These are phyloP conservation scores for Desmodesmus armatus DNA, from an alignment of 139 green algal genomes.

Conservation along the genomic window DNA sequence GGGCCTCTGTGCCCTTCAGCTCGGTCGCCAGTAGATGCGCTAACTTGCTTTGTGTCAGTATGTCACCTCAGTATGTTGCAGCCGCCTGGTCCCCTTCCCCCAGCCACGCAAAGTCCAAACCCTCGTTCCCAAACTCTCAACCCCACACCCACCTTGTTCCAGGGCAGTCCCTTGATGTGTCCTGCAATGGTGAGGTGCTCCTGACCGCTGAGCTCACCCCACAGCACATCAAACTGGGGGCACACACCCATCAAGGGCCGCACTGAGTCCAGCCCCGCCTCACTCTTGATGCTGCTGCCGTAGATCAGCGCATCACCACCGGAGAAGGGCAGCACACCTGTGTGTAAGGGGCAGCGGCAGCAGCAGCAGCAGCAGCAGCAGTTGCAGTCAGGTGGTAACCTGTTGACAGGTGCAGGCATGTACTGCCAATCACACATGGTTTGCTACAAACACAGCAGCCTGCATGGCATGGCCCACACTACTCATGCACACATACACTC, in stretches of 20 bases:
- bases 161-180: constrained; percentile 80
- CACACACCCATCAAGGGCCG: constrained; percentile 89
- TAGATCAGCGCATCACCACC: constrained; percentile 87
- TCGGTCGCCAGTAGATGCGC: too few relatives aligned
- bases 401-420: background rate
- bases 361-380: background rate
- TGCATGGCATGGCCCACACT: background rate
- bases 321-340: constrained; percentile 66
- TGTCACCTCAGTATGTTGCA: too few relatives aligned
- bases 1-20: too few relatives aligned
- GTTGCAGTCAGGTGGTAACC: background rate
- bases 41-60: too few relatives aligned
- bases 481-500: too few relatives aligned
- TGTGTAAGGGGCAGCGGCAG: background rate
- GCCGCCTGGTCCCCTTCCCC: too few relatives aligned
- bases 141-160: constrained; percentile 3
- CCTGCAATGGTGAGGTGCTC: constrained; percentile 95
- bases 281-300: constrained; percentile 71
- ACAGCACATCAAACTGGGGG: constrained; percentile 98
- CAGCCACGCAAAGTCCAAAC: too few relatives aligned
- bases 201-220: constrained; percentile 85
- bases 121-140: background rate
- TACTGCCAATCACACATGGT: too few relatives aligned
- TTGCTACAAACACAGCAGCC: background rate
- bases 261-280: constrained; percentile 80